Evolutionary conservation across 2,329 filamentous ascomycete genomes (phyloP).

Genomic region (Mycosphaerella sp.): DNA sequence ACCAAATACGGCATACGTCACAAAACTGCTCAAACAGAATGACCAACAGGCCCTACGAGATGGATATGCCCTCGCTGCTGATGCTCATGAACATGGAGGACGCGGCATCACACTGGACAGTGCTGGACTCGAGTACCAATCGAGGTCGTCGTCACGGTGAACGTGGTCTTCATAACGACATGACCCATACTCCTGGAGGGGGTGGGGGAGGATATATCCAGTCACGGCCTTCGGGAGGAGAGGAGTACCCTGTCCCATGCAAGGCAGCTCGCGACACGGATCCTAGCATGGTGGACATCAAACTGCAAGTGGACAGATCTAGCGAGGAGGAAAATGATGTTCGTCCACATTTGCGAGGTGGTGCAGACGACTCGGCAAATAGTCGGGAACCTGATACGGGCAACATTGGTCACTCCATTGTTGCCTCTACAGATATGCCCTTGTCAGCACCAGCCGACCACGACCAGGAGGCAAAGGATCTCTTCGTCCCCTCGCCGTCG

Average conservation of each 20-base stretch:
- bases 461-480: background rate
- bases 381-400: too few species aligned
- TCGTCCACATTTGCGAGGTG: too few species aligned
- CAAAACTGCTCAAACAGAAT: background rate
- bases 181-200: background rate
- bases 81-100: conserved; percentile 1
- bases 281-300: too few species aligned
- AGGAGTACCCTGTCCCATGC: too few species aligned
- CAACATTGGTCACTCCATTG: background rate
- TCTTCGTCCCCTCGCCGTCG: background rate
- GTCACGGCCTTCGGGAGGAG: too few species aligned
- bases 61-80: background rate
- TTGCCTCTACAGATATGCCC: background rate
- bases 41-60: conserved; percentile 5
- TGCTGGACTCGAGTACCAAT: background rate
- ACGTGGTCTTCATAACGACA: background rate
- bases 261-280: too few species aligned
- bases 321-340: too few species aligned
- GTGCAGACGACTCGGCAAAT: too few species aligned
- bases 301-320: too few species aligned
- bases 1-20: background rate
- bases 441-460: background rate
- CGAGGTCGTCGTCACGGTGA: background rate
- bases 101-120: background rate
- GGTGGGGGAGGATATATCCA: too few species aligned